Evolutionary conservation across 2,329 filamentous ascomycete genomes (phyloP), one percentile per base, ranked within the genome.

Genomic region (Epichloe aotearoae): DNA sequence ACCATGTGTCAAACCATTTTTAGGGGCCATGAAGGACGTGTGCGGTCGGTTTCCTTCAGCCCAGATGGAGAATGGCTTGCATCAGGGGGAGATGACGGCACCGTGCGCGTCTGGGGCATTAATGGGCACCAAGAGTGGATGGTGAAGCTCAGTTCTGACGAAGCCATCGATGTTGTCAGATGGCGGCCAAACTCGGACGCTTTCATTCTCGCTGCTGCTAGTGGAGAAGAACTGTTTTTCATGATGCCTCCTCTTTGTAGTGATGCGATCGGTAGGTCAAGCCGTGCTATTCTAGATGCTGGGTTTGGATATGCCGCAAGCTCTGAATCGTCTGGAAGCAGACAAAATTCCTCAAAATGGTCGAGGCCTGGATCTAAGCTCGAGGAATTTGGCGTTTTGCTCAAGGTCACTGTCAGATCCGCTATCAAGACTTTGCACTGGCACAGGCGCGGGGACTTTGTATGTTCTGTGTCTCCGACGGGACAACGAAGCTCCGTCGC

Each of bases 71-170:
- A 84, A 53, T 96, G 83, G 75, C 72, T 97, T 52, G 93, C 93
- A 2, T 95, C 85, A 58, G 93, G 91, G 91, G 61, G 93, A 93
- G 90, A 97, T 59, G 94, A 98, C 66, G 91, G 93, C 34, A 93
- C 85, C 19, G 84, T 95, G 23, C 81, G 90, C 51, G 79, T 98
- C 23, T 97, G 91, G 90, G 86, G 93, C 54, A 75, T 96, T 51
- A 93, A 88, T 8, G 90, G 89, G 36, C 84, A 90, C 53, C 86
- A 95, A 66, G 75, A 95, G 50, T 96, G 89, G 88, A 84, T 80
- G 58, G 83, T 83, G 49, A 87, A 83, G 64, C 71, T 97, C 48
- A 86, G 82, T 58, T 79, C 80, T 46, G 85, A 94, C 40, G 82
- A 84, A 55, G 79, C 89, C 7, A 86, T 98, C 55, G 87, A 93